These are phyloP conservation scores for Epichloe baconii DNA, from an alignment of 2,329 filamentous ascomycete genomes.

Conservation along the genomic window DNA sequence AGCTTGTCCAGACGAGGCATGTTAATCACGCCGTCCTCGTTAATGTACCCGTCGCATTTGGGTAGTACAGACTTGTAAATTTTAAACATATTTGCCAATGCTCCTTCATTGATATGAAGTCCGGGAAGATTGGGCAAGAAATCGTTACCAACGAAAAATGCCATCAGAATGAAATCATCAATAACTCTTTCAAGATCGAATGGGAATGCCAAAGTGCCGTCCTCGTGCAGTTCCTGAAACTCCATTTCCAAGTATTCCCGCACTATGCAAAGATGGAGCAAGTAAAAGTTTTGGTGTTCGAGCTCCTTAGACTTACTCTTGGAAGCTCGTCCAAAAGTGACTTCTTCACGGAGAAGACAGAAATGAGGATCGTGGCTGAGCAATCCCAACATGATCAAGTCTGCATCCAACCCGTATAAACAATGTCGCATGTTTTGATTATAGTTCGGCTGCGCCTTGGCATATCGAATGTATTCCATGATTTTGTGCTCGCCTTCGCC, in stretches of 20 bases:
- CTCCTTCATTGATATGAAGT: constrained; percentile 96
- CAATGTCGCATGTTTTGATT: constrained; percentile 91
- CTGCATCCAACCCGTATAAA: constrained; percentile 90
- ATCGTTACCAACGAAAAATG: constrained; percentile 98
- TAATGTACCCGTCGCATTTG: constrained; percentile 85
- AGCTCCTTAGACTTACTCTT: constrained; percentile 89
- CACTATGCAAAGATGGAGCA: constrained; percentile 95
- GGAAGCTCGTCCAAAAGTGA: constrained; percentile 83
- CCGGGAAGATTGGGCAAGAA: constrained; percentile 95
- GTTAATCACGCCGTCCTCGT: constrained; percentile 88
- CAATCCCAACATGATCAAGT: constrained; percentile 95
- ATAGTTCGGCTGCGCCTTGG: constrained; percentile 89
- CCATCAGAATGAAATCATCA: constrained; percentile 99
- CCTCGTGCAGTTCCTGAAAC: constrained; percentile 79
- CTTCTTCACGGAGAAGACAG: constrained; percentile 90
- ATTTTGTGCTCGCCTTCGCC: constrained; percentile 99
- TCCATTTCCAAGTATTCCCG: constrained; percentile 94
- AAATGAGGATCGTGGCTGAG: constrained; percentile 98
- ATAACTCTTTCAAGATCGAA: constrained; percentile 95
- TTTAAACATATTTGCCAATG: constrained; percentile 91
- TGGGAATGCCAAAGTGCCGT: constrained; percentile 56
- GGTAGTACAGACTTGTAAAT: constrained; percentile 88
- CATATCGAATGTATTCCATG: constrained; percentile 98
- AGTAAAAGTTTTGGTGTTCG: constrained; percentile 96
- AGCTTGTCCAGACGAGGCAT: constrained; percentile 64